Evolutionary conservation across 2,329 filamentous ascomycete species (phyloP), one percentile per base, ranked within the genome.

Genomic region (Botrytis fragariae): DNA sequence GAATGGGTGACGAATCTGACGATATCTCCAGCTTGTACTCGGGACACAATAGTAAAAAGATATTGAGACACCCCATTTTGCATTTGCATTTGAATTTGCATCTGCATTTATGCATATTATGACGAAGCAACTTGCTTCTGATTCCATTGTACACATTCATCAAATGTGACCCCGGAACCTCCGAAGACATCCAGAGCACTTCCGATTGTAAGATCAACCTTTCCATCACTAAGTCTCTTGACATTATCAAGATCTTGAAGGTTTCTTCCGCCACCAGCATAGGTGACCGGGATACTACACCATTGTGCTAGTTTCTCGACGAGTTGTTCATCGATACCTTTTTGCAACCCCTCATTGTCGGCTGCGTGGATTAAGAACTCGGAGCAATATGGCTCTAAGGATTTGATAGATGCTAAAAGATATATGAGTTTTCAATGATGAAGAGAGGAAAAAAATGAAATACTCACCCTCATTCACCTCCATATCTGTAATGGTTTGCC

Each of bases 321-420:
- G 20, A 99, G 87, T 77, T 91, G 87, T 81, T 96, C 92, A 79
- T 99, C 96, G 76, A 99, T 93, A 64, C 96, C 96, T 79, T 90
- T 88, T 82, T 98, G 96, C 61, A 98, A 86, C 20, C 96, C 96
- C 83, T 99, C 96, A 76, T 97, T 96, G 82, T 99, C 96, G 60
- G 96, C 96, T 25, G 96, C 96, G 82, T 99, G 96, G 80, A 99
- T 96, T 71, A 99, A 88, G 80, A 99, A 98, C 82, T 99, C 96
- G 75, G 93, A 94, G 85, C 96, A 98, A 83, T 96, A 96, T 9
- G 94, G 94, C 80, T 97, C 93, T 37, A 98, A 88, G 59, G 89
- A 84, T 73, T 87, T 86, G 79, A 98, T 97, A 8, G 92, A 93
- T 77, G 93, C 95, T 97, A 79, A 32, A 8, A 70, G 25, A 45